Evolutionary conservation across 192 early-diverging fungal species (phyloP).

Genomic region (Podila epicladia): DNA sequence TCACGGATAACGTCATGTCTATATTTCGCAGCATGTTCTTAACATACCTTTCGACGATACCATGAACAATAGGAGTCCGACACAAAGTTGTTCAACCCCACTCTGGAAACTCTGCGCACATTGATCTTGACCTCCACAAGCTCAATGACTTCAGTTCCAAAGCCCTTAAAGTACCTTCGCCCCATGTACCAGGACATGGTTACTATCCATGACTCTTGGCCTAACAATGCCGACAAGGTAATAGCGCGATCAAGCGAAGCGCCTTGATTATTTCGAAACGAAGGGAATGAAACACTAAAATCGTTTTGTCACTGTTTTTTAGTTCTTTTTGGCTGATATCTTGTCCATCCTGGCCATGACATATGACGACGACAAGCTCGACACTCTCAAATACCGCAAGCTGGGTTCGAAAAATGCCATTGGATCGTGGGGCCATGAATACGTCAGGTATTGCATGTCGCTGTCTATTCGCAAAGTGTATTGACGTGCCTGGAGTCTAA

Average conservation of each 20-base stretch:
- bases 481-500: no score
- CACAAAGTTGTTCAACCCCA: conserved; percentile 78
- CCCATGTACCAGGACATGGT: conserved; percentile 81
- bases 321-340: conserved; percentile 91
- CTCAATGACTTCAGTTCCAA: conserved; percentile 99
- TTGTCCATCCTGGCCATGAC: conserved; percentile 98
- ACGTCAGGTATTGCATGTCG: conserved; percentile 74
- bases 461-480: no score
- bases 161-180: conserved; percentile 96
- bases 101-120: conserved; percentile 89
- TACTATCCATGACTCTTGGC: conserved; percentile 80
- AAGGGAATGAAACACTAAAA: no score
- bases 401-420: conserved; percentile 80
- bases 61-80: conserved; percentile 66
- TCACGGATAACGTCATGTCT: no score
- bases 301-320: no score
- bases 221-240: conserved; percentile 79
- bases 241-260: background rate
- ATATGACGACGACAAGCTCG: conserved; percentile 89
- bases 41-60: conserved; percentile 1
- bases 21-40: no score
- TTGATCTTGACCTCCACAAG: conserved; percentile 93
- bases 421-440: conserved; percentile 99
- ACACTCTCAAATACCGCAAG: conserved; percentile 87
- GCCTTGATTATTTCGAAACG: no score